Evolutionary conservation across 2,329 filamentous ascomycete genomes (phyloP).

Genomic region (Clarireedia paspali): DNA sequence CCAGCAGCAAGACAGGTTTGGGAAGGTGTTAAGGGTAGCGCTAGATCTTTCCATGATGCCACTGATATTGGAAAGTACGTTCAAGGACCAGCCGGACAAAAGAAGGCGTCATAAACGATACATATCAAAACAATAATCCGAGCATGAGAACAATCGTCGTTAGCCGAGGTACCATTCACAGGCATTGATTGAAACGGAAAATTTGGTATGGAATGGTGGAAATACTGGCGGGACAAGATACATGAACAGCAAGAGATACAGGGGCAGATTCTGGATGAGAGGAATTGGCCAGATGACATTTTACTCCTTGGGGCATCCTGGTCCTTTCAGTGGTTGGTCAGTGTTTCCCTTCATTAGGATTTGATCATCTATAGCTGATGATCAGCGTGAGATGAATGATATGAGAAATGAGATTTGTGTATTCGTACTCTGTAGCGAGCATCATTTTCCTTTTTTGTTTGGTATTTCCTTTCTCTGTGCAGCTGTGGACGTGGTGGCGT

Average conservation of each 20-base stretch:
- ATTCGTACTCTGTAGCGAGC: neutral
- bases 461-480: neutral
- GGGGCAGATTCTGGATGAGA: neutral
- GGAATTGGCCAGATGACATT: too few species aligned
- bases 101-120: slow-evolving; percentile 43
- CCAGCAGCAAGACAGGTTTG: slow-evolving; percentile 72
- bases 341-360: neutral
- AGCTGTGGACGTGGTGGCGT: neutral
- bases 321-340: neutral
- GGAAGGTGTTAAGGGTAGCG: slow-evolving; percentile 67
- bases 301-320: too few species aligned
- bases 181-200: slow-evolving; percentile 5
- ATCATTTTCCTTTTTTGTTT: neutral
- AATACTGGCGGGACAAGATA: neutral
- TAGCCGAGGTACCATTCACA: neutral
- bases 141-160: neutral
- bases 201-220: neutral
- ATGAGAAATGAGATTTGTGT: neutral
- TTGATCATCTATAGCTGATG: neutral
- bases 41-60: slow-evolving; percentile 66
- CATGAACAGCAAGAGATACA: neutral
- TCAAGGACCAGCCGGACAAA: slow-evolving; percentile 47
- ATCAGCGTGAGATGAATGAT: neutral
- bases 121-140: neutral
- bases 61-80: slow-evolving; percentile 74